Evolutionary conservation across 1,284 basidiomycete genomes (phyloP), one percentile per base, ranked within the genome.

Genomic region (Ceratobasidium sp.): DNA sequence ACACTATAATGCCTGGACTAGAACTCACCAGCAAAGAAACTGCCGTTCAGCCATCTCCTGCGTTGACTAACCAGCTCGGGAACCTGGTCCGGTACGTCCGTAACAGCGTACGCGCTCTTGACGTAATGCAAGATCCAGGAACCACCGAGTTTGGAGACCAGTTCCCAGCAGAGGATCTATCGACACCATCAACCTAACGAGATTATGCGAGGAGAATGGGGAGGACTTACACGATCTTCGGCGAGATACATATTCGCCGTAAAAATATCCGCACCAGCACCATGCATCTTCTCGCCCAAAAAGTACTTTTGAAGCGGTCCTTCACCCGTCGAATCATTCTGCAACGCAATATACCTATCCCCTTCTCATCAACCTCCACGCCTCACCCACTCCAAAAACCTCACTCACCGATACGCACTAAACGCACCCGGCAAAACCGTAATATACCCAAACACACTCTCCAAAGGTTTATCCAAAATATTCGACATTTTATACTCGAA

Each of bases 211-310:
- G n/a, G n/a, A n/a, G n/a, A n/a, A n/a, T n/a, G n/a, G n/a, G n/a
- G n/a, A n/a, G 50, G 54, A 86, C 91, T 80, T 82, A 93, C 91
- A 80, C 92, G 90, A 87, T 95, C 95, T 84, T 96, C 96, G 12
- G 96, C 96, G 17, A 97, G 90, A 83, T 97, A 98, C 96, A 98
- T 97, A 84, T 97, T 97, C 50, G 95, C 94, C 4, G 94, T 96
- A 84, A 96, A 96, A 81, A 96, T 95, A 82, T 95, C 94, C 0
- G 94, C 94, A 13, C 91, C 94, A 1, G 93, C 91, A 68, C 95
- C 95, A 81, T 96, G 95, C 92, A 95, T 92, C 84, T 92, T 96
- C 88, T 97, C 96, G 33, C 97, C 96, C 57, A 96, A 86, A 88
- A 99, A 99, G 86, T 98, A 99, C 84, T 97, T 95, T 81, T 95